A percentile compares a stretch with the other conserved stretches of the same genome.
Evolutionary conservation across 257 asterid species (phyloP).

Genomic region (Asclepias syriaca): DNA sequence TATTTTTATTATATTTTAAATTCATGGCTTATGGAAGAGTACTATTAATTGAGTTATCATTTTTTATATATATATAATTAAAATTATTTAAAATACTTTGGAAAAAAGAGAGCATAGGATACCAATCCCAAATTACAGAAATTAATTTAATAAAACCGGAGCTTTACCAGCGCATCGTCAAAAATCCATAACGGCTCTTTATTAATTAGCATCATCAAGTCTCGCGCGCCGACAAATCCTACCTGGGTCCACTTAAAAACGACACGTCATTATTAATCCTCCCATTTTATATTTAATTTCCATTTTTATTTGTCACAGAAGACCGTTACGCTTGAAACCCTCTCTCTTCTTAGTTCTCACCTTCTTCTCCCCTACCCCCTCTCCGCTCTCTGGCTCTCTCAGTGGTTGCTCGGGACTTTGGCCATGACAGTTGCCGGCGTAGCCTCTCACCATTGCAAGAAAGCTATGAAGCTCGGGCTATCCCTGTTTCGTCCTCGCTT

Average conservation of each 20-base stretch:
- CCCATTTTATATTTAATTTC: constrained; percentile 14
- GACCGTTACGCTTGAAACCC: constrained; percentile 55
- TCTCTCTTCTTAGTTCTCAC: constrained; percentile 16
- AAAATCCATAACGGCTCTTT: constrained; percentile 18
- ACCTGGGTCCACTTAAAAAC: constrained; percentile 5
- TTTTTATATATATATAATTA: too few species aligned
- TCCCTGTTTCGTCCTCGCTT: constrained; percentile 55
- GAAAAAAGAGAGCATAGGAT: not conserved
- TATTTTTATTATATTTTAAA: too few species aligned
- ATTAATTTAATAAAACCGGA: not conserved
- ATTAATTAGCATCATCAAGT: not conserved
- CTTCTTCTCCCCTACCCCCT: not conserved
- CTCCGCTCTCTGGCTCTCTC: constrained; percentile 2
- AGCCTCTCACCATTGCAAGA: constrained; percentile 59
- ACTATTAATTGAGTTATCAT: too few species aligned
- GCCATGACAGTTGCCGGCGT: constrained; percentile 43
- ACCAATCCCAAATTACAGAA: not conserved
- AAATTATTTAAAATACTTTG: too few species aligned
- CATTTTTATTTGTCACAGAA: constrained; percentile 13
- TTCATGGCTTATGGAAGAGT: too few species aligned
- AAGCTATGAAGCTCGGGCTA: constrained; percentile 52
- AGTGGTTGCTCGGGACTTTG: not conserved
- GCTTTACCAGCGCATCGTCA: constrained; percentile 1
- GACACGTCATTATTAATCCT: constrained; percentile 33
- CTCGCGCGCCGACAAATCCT: not conserved